These are phyloP conservation scores for Yamadazyma mexicana DNA, from an alignment of 1,139 yeast species.

Conservation along the genomic window DNA sequence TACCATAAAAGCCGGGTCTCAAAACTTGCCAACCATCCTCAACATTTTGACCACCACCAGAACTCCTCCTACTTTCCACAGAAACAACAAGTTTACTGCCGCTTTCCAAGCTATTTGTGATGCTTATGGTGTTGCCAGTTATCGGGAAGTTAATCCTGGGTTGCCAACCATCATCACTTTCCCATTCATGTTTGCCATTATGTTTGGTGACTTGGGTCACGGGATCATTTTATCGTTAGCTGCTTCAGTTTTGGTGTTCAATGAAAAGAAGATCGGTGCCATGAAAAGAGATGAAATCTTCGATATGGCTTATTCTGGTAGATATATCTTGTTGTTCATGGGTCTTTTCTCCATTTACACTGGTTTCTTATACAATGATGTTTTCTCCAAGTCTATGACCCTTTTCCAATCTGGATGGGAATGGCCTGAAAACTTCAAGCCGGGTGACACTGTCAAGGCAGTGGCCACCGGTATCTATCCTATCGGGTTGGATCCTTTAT, in stretches of 20 bases:
- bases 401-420: conserved; percentile 73
- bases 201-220: conserved; percentile 88
- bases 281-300: conserved; percentile 76
- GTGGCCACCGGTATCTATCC: conserved; percentile 49
- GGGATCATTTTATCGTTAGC: conserved; percentile 66
- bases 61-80: conserved; percentile 78
- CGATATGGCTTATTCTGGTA: conserved; percentile 78
- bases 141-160: conserved; percentile 80
- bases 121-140: conserved; percentile 77
- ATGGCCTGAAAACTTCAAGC: conserved; percentile 62
- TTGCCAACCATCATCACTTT: conserved; percentile 76
- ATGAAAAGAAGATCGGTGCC: conserved; percentile 57
- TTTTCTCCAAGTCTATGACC: conserved; percentile 77
- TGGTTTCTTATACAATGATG: conserved; percentile 73
- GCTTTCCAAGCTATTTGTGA: conserved; percentile 80
- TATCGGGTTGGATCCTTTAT: conserved; percentile 71
- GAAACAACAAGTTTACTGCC: conserved; percentile 71
- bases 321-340: conserved; percentile 73
- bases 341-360: conserved; percentile 79
- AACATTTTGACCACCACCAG: conserved; percentile 64
- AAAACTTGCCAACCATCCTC: conserved; percentile 67
- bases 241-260: conserved; percentile 57
- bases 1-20: conserved; percentile 31
- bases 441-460: conserved; percentile 60
- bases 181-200: conserved; percentile 84